Conservation (phyloP, 1,284 basidiomycete species). For the Ustilago cynodontis region DNA sequence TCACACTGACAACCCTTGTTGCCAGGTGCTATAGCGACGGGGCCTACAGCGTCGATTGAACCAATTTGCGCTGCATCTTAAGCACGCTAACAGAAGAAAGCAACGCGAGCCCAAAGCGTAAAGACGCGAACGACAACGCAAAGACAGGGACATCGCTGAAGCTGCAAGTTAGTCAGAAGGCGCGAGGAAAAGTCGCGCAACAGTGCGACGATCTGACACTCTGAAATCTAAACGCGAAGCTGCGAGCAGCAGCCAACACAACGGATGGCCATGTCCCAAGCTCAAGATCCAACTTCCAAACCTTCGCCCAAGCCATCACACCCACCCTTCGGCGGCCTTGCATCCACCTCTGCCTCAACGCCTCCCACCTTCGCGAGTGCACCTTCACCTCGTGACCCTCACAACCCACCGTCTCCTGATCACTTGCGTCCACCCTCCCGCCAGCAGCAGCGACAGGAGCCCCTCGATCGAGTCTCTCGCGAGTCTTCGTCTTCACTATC, state of each 20-base stretch:
- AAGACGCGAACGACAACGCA: not conserved
- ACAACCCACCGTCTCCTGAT: not conserved
- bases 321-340: constrained; percentile 5
- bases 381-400: not conserved
- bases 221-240: not conserved
- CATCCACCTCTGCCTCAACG: constrained; percentile 15
- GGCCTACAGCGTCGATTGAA: not conserved
- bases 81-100: not conserved
- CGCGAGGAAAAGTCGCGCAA: not conserved
- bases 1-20: not conserved
- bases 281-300: constrained; percentile 23
- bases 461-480: constrained; percentile 15
- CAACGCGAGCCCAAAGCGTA: not conserved
- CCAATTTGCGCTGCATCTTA: not conserved
- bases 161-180: not conserved
- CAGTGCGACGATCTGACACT: constrained; percentile 42
- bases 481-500: constrained; percentile 40
- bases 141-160: not conserved
- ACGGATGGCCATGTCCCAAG: constrained; percentile 36
- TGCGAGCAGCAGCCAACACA: not conserved
- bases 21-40: not conserved
- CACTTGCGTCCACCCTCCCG: not conserved
- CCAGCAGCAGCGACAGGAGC: constrained; percentile 19
- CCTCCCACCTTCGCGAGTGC: constrained; percentile 3
- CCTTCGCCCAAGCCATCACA: constrained; percentile 32